phyloP scores from a whole-genome alignment of 768 basidiomycete species.

The Mycena galericulata region DNA sequence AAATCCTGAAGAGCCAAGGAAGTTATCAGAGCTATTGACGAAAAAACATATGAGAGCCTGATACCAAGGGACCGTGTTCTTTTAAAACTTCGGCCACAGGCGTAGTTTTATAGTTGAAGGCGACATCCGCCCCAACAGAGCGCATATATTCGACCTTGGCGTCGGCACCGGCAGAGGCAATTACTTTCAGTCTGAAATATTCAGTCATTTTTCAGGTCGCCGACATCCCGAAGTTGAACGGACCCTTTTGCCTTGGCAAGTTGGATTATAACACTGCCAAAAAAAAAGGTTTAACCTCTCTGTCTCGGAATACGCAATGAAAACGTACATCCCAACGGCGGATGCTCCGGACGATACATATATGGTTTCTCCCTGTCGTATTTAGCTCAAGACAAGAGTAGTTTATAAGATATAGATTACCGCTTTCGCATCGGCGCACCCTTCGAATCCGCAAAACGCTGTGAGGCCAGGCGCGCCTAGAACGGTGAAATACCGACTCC shows the following conservation, averaged over 20 bases:
- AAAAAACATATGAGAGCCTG: neutral
- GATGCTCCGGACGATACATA: conserved; percentile 41
- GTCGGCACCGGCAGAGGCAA: conserved; percentile 71
- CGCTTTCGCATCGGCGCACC: conserved; percentile 33
- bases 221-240: neutral
- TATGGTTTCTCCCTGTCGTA: conserved; percentile 38
- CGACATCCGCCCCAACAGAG: conserved; percentile 66
- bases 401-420: neutral
- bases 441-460: conserved; percentile 44
- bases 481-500: conserved; percentile 33
- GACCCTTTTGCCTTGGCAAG: conserved; percentile 52
- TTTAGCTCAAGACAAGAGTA: neutral
- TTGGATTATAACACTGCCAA: conserved; percentile 48
- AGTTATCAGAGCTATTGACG: neutral
- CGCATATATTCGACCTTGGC: conserved; percentile 69
- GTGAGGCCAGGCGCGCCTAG: conserved; percentile 45
- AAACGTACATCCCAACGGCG: conserved; percentile 36
- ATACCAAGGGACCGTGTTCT: conserved; percentile 65
- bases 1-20: conserved; percentile 9
- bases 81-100: conserved; percentile 57
- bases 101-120: conserved; percentile 73
- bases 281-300: neutral
- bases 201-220: neutral
- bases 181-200: conserved; percentile 58
- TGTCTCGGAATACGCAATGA: neutral